phyloP scores from a whole-genome alignment of 2,329 filamentous ascomycete genomes.

The Xylaria digitata region DNA sequence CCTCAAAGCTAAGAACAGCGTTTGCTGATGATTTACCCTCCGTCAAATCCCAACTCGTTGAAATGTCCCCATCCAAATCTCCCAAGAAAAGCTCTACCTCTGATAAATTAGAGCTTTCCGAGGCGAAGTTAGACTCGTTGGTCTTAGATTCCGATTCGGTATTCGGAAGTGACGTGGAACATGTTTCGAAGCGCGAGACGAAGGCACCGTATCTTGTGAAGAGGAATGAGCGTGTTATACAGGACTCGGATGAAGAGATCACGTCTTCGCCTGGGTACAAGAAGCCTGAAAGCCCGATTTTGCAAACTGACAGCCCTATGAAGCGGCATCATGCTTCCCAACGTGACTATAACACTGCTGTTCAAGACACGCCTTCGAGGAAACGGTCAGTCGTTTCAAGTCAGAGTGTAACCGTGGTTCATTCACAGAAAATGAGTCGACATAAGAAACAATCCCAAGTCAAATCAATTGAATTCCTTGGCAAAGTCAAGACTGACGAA shows the following conservation, averaged over 20 bases:
- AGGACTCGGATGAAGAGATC: constrained; percentile 69
- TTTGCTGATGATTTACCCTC: constrained; percentile 28
- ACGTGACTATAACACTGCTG: constrained; percentile 37
- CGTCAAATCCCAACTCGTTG: constrained; percentile 32
- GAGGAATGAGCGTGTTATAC: constrained; percentile 56
- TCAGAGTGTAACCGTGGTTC: constrained; percentile 33
- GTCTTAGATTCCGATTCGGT: constrained; percentile 36
- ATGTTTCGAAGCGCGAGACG: constrained; percentile 34
- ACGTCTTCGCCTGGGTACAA: constrained; percentile 56
- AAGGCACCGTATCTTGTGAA: constrained; percentile 41
- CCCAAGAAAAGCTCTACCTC: constrained; percentile 37
- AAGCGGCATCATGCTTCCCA: constrained; percentile 36
- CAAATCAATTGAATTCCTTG: constrained; percentile 27
- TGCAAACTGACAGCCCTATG: constrained; percentile 38
- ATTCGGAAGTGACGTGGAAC: constrained; percentile 38
- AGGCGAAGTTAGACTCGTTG: constrained; percentile 17
- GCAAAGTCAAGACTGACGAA: constrained; percentile 19
- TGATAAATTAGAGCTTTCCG: constrained; percentile 25
- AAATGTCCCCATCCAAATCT: constrained; percentile 45
- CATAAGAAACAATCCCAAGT: constrained; percentile 25
- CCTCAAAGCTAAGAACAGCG: constrained; percentile 30
- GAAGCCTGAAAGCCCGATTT: constrained; percentile 46
- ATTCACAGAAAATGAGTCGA: constrained; percentile 40
- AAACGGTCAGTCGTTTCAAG: constrained; percentile 29
- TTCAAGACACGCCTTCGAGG: constrained; percentile 46